Evolutionary conservation across 2,329 filamentous ascomycete genomes (phyloP).

Genomic region (Aspergillus hiratsukae): DNA sequence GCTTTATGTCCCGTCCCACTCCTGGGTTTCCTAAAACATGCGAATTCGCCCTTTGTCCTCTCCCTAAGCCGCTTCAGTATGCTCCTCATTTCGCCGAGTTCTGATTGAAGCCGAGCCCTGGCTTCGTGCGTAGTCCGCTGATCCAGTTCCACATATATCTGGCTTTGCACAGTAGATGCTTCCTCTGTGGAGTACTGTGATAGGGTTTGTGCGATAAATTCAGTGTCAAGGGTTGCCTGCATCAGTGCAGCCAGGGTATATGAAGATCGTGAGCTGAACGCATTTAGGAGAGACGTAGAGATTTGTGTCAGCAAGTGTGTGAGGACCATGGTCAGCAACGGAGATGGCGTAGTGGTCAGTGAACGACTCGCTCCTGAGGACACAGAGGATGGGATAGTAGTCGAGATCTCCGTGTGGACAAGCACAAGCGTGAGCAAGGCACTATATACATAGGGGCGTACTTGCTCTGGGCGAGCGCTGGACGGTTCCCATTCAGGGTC

Average conservation of each 20-base stretch:
- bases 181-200: constrained; percentile 82
- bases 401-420: constrained; percentile 84
- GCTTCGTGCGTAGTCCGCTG: constrained; percentile 84
- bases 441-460: constrained; percentile 84
- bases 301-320: constrained; percentile 81
- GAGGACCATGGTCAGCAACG: constrained; percentile 74
- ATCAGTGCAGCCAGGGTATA: constrained; percentile 81
- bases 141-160: constrained; percentile 90
- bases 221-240: constrained; percentile 95
- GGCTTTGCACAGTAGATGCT: constrained; percentile 74
- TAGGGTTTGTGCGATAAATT: constrained; percentile 93
- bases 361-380: constrained; percentile 70
- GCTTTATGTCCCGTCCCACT: constrained; percentile 22
- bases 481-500: constrained; percentile 66
- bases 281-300: constrained; percentile 72
- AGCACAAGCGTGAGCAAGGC: constrained; percentile 80
- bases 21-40: constrained; percentile 70
- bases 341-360: constrained; percentile 58
- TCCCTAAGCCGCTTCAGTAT: constrained; percentile 81
- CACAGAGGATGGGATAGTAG: constrained; percentile 64
- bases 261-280: constrained; percentile 63
- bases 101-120: constrained; percentile 71
- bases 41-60: constrained; percentile 77
- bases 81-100: constrained; percentile 83
- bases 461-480: constrained; percentile 60